These are phyloP conservation scores for Pontederia crassipes DNA, from an alignment of 176 grass and related monocot genomes.

Conservation along the genomic window DNA sequence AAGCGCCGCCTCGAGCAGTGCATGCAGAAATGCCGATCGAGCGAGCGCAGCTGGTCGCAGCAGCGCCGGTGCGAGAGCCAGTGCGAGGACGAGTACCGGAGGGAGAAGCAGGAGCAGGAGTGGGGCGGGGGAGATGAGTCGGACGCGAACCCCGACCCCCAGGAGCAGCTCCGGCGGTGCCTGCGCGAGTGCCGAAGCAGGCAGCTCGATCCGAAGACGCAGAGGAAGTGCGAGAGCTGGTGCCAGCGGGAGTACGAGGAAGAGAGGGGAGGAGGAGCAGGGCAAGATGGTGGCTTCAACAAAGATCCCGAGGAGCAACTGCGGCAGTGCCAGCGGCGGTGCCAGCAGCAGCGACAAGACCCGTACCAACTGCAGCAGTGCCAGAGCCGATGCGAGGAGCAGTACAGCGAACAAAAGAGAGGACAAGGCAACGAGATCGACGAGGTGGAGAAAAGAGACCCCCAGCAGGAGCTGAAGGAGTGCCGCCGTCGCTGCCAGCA, in stretches of 20 bases:
- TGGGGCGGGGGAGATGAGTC: neutral
- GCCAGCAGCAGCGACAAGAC: too few relatives aligned
- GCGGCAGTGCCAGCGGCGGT: too few relatives aligned
- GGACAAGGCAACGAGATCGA: neutral
- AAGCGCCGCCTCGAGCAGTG: constrained; percentile 5
- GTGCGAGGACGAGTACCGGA: neutral
- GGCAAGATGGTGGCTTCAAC: neutral
- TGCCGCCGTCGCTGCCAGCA: neutral
- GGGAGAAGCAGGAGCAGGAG: too few relatives aligned
- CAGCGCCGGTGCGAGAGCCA: constrained; percentile 4
- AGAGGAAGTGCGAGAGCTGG: neutral
- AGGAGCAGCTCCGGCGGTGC: constrained; percentile 4
- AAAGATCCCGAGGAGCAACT: constrained; percentile 3
- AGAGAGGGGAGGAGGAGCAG: neutral
- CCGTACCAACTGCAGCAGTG: too few relatives aligned
- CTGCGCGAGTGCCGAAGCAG: neutral
- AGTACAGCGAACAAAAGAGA: neutral
- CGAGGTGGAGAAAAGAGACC: neutral
- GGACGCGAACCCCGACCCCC: neutral
- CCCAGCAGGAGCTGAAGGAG: neutral
- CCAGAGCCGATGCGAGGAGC: neutral
- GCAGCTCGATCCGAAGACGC: neutral
- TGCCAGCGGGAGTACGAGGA: neutral
- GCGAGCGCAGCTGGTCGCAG: neutral
- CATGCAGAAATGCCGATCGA: constrained; percentile 5